Evolutionary conservation across 805 yeast species (phyloP).

Genomic region (Martiniozyma abietophila): DNA sequence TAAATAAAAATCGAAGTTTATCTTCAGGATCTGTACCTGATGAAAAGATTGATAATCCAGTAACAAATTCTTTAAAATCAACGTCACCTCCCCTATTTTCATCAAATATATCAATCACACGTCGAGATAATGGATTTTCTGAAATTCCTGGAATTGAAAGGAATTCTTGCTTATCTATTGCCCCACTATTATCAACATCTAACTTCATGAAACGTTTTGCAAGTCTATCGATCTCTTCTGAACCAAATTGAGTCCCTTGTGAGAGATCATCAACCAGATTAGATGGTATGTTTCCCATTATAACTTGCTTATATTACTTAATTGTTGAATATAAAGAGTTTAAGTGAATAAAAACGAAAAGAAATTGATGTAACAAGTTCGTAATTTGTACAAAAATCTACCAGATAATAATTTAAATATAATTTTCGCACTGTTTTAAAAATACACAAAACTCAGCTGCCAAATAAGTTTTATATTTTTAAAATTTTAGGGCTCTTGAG

Average conservation of each 20-base stretch:
- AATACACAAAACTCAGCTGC: no score
- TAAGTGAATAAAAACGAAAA: no score
- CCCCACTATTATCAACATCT: conserved; percentile 87
- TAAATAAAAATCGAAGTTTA: conserved; percentile 81
- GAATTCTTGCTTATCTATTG: conserved; percentile 85
- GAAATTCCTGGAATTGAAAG: conserved; percentile 88
- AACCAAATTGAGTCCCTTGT: conserved; percentile 79
- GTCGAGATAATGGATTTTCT: conserved; percentile 77
- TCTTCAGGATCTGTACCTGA: conserved; percentile 74
- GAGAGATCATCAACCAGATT: conserved; percentile 53
- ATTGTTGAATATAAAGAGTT: no score
- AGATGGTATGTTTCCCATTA: conserved; percentile 32
- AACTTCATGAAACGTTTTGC: conserved; percentile 91
- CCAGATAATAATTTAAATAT: no score
- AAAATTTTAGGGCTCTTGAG: no score
- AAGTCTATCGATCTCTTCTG: conserved; percentile 85
- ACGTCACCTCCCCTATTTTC: conserved; percentile 87
- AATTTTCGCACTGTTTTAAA: no score
- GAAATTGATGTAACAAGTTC: no score
- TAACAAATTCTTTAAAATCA: conserved; percentile 90
- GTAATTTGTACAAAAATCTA: no score
- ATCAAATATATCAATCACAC: conserved; percentile 92
- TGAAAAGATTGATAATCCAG: conserved; percentile 63
- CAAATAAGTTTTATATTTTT: no score
- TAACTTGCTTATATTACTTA: no score